Base-by-base conservation (phyloP, 2,329 filamentous ascomycete genomes). In the Aspergillus sp. region DNA sequence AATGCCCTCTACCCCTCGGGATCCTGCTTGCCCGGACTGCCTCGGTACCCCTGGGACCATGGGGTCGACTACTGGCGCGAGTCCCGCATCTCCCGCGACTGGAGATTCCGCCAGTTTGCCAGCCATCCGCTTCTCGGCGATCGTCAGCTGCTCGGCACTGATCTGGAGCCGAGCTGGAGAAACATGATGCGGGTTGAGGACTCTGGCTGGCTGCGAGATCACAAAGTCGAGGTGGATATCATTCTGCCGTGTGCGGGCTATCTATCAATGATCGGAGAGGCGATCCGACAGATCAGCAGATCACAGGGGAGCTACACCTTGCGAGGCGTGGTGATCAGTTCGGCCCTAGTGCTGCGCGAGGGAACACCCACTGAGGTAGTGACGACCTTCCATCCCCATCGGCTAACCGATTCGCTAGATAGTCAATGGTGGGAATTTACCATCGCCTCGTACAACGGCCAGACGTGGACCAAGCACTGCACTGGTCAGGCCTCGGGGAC, bases 151-250 rank as follows among this genome's bases (percentile, higher is more conserved):
- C 17, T 38, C n/a, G 58, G 17, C 19, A 52, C 23, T 3, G 49
- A 39, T 2, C 38, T 68, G 69, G 23, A 27, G 44, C 69, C 73
- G 0, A 63, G 59, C 25, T 77, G 70, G 69, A 56, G 67, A 10
- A 72, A 72, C 19, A 27, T 68, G 15, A 38, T 77, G 8, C 60
- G 62, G 3, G 25, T 69, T 3, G 47, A 60, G 0, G 70, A 75
- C 39, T 38, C 71, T 0, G 66, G 71, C 1, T 77, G 75, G 75
- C 50, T 78, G 8, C 50, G 47, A 7, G 71, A 69, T 21, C 75
- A 78, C 57, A 51, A 64, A 13, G 54, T 78, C 5, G 65, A 71
- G 17, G 65, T 61, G 6, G 64, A 69, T 19, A 66, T 69, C 21
- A 62, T 78, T 2, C 75, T 72, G 36, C 75, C 75, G 1, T 72